Base-by-base conservation (phyloP, 148 eudicot genomes). In the Persicaria tinctoria region DNA sequence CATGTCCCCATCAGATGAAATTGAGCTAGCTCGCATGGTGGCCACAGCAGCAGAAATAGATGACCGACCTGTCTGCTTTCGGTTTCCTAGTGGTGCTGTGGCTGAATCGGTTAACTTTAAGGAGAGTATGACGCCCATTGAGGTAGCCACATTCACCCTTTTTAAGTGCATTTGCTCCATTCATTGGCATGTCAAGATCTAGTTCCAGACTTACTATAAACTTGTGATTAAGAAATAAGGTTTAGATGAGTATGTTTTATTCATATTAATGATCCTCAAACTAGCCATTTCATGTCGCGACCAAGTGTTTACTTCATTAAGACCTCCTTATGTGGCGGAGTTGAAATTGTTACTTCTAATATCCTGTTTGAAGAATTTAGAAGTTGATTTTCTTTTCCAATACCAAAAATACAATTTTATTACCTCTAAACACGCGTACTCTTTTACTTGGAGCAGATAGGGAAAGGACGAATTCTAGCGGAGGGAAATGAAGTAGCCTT, bases 1-100 rank as follows among this genome's bases (percentile, higher is more conserved):
- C 78, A 93, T 93, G 98, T 97, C 97, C 57, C 98, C 98, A 10
- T 87, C 98, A 13, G 94, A 93, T 83, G 98, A 93, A 80, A 82
- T 81, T 80, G 98, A 93, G 76, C 97, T 93, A 77, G 83, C 85
- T 81, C 83, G 87, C 75, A 93, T 93, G 98, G 93, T 93, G 45
- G 86, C 86, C 13, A 86, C 94, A 57, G 90, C 98, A 57, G 89
- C 89, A 75, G 83, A 59, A 41, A 79, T 93, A 54, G 82, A 93
- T 81, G 97, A 93, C 64, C 80, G 91, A 69, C 98, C 98, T 16
- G 86, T 89, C 76, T 93, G 97, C 87, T 89, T 93, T 64, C 88
- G 98, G 13, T 93, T 88, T 81, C 97, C 98, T 51, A 83, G 93
- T 77, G 97, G 97, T 44, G 84, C 87, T 11, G 57, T 91, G 79